phyloP scores from a whole-genome alignment of 2,329 filamentous ascomycete species.

The Zymoseptoria brevis region DNA sequence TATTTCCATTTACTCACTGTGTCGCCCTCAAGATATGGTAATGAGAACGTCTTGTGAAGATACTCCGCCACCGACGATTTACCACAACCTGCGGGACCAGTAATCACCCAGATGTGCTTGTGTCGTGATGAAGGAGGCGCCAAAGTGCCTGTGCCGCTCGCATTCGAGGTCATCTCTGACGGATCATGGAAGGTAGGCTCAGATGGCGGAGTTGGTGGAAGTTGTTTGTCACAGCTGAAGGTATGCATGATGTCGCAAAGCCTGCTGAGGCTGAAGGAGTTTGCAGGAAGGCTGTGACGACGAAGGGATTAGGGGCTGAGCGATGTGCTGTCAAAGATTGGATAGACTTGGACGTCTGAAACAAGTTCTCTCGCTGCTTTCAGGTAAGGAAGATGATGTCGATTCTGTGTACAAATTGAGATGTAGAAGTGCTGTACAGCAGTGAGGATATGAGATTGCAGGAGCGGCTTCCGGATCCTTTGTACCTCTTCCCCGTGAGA shows the following conservation, averaged over 20 bases:
- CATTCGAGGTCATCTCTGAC: constrained; percentile 11
- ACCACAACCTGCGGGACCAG: constrained; percentile 47
- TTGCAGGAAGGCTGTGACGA: background rate
- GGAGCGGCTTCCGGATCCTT: background rate
- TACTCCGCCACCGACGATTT: constrained; percentile 46
- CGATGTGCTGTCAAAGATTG: background rate
- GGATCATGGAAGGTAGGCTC: constrained; percentile 10
- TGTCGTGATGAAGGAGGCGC: constrained; percentile 26
- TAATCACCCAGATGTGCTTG: constrained; percentile 46
- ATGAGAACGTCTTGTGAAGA: constrained; percentile 35
- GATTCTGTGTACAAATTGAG: background rate
- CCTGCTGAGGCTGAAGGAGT: background rate
- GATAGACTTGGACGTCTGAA: background rate
- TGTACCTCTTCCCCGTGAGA: constrained; percentile 1
- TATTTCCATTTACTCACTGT: constrained; percentile 31
- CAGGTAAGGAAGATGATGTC: background rate
- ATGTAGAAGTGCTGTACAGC: background rate
- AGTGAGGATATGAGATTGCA: background rate
- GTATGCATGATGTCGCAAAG: constrained; percentile 1
- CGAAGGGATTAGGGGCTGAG: background rate
- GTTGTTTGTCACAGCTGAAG: constrained; percentile 3
- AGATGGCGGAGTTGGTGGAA: constrained; percentile 18
- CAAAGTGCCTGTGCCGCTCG: background rate
- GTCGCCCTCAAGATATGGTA: constrained; percentile 46
- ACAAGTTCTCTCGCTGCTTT: background rate